Percentiles rank a stretch among this genome's conserved stretches.
phyloP scores from a whole-genome alignment of 208 protist species.

The Leptomonas pyrrhocoris region DNA sequence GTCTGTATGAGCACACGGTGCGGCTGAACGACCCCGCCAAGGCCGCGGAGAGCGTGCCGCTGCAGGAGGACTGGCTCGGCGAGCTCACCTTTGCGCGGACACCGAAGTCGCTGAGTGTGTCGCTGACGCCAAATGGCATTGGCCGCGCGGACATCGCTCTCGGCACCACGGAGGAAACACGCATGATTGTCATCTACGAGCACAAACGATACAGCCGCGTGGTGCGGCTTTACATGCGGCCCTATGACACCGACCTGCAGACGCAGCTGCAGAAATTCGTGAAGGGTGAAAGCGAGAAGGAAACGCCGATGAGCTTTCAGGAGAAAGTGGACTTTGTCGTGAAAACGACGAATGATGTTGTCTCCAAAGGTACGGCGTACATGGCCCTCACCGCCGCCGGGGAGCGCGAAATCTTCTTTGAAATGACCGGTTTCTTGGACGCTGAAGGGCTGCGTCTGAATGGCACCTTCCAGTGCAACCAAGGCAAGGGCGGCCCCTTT shows the following conservation, averaged over 20 bases:
- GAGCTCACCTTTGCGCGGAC: slow-evolving; percentile 34
- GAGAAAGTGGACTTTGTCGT: slow-evolving; percentile 30
- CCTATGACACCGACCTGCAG: slow-evolving; percentile 23
- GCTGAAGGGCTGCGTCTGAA: slow-evolving; percentile 74
- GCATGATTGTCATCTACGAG: slow-evolving; percentile 53
- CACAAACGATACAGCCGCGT: slow-evolving; percentile 61
- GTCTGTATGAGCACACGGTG: slow-evolving; percentile 77
- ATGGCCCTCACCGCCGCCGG: neutral
- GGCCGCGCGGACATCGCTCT: slow-evolving; percentile 21
- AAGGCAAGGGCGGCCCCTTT: slow-evolving; percentile 64
- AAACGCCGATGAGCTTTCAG: slow-evolving; percentile 10
- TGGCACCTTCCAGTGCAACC: slow-evolving; percentile 59
- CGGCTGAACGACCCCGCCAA: slow-evolving; percentile 46
- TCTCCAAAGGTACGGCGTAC: too few relatives aligned
- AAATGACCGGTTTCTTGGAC: slow-evolving; percentile 63
- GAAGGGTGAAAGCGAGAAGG: neutral
- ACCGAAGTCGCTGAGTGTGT: slow-evolving; percentile 26
- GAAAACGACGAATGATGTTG: too few relatives aligned
- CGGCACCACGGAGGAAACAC: slow-evolving; percentile 28
- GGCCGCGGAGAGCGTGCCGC: slow-evolving; percentile 36
- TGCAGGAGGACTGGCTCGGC: slow-evolving; percentile 81
- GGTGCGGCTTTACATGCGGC: slow-evolving; percentile 53
- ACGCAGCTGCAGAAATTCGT: slow-evolving; percentile 20
- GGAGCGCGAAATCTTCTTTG: slow-evolving; percentile 27
- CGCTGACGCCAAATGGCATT: slow-evolving; percentile 11